phyloP scores from a whole-genome alignment of 306 rosid species.

The Begonia fuchsioides region DNA sequence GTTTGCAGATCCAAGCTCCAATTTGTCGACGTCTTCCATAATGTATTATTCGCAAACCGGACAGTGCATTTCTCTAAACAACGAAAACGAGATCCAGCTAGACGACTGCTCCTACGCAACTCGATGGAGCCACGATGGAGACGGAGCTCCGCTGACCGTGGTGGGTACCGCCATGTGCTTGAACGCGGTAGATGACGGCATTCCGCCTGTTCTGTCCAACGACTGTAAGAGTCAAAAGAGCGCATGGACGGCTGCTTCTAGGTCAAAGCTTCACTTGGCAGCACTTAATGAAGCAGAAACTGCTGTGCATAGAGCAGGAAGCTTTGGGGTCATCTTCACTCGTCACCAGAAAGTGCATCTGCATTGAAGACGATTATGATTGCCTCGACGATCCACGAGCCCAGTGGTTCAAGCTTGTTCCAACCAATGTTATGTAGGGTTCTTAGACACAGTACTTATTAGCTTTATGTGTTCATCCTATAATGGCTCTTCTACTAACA shows the following conservation, averaged over 20 bases:
- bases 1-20: constrained; percentile 30
- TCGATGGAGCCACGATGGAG: constrained; percentile 20
- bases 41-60: constrained; percentile 26
- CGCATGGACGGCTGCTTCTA: constrained; percentile 20
- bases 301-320: constrained; percentile 19
- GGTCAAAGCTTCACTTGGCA: constrained; percentile 31
- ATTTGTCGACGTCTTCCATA: constrained; percentile 13
- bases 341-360: constrained; percentile 25
- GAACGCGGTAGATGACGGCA: constrained; percentile 21
- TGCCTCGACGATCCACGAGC: constrained; percentile 24
- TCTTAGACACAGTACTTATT: too few species aligned
- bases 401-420: constrained; percentile 35
- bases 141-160: constrained; percentile 17
- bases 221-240: constrained; percentile 21
- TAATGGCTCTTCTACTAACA: too few species aligned
- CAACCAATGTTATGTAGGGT: constrained; percentile 19
- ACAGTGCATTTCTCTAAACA: constrained; percentile 13
- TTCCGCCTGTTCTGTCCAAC: constrained; percentile 9
- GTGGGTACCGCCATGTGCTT: constrained; percentile 10
- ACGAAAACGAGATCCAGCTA: constrained; percentile 12
- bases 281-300: constrained; percentile 8
- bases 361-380: constrained; percentile 16
- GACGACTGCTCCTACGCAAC: constrained; percentile 17
- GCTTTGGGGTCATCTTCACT: constrained; percentile 14
- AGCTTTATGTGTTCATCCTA: too few species aligned